Evolutionary conservation across 441 rosid genomes (phyloP), one percentile per base, ranked within the genome.

Genomic region (Pelargonium fulgidum): DNA sequence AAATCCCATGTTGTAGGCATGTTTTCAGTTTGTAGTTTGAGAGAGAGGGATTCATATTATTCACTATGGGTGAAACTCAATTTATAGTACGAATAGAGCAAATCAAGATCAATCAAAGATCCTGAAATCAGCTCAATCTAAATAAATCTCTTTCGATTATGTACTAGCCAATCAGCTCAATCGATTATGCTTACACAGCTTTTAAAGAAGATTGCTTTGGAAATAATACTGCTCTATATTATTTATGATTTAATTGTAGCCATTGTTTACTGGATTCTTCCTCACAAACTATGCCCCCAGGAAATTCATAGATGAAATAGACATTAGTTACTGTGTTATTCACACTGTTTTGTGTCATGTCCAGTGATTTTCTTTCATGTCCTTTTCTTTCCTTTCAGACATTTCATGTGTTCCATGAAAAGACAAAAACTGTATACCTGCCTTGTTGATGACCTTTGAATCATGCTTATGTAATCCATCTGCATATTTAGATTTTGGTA

Each of bases 201-300:
- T 20, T 9, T 58, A 19, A 58, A 22, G 62, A 20, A 17, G 13
- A 58, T 58, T 58, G 62, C 12, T 1, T 4, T 58, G 62, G 29
- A 20, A 58, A 58, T 12, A 12, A 19, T 19, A 20, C 2, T 58
- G 24, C 29, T 20, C 29, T 58, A 19, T 58, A 9, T 58, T 16
- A 14, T 54, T 26, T 26, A 26, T 26, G 33, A 26, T 41, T 41
- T 41, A 41, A 41, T 9, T 41, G 10, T 58, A 58, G 62, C 19
- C 61, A 16, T 54, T 54, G 61, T 26, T 54, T 54, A 54, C 24
- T 58, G 62, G 29, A 58, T 20, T 58, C 29, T 22, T 58, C 29
- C 29, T 58, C 26, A 58, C 62, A 17, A 58, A 4, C 22, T 20
- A 58, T 58, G 26, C 13, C 62, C 29, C 62, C 11, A 19, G 13